Evolutionary conservation across 805 yeast species (phyloP).

Genomic region (Maudiozyma pseudohumilis): DNA sequence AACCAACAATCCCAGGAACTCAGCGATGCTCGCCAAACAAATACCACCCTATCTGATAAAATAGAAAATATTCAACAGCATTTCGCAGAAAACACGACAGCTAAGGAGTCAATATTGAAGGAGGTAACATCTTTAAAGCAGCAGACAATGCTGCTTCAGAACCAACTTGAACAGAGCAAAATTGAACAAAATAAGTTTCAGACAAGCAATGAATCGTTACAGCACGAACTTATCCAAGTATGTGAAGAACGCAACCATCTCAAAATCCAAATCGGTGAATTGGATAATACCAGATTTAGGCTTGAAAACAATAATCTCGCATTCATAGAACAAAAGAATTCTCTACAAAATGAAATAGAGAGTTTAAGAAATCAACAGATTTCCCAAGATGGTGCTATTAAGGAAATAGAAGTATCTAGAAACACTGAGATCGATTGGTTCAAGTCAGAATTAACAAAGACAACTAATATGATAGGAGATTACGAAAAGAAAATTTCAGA

Average conservation of each 20-base stretch:
- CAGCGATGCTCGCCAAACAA: no score
- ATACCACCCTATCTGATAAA: no score
- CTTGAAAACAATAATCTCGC: background rate
- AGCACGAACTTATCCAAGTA: background rate
- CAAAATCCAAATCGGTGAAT: background rate
- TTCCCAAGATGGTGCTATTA: background rate
- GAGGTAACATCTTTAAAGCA: no score
- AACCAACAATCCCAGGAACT: no score
- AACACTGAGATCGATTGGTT: slow-evolving; percentile 45
- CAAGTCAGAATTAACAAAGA: slow-evolving; percentile 50
- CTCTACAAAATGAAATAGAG: background rate
- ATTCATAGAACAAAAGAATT: background rate
- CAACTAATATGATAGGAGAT: slow-evolving; percentile 30
- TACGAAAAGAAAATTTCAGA: slow-evolving; percentile 18
- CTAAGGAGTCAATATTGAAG: no score
- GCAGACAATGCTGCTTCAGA: no score
- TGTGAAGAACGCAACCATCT: slow-evolving; percentile 1
- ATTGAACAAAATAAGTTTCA: background rate
- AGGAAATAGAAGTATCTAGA: slow-evolving; percentile 13
- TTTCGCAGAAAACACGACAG: no score
- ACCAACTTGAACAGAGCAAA: no score
- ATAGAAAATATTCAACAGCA: no score
- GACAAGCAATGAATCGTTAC: background rate
- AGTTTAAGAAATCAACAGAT: background rate
- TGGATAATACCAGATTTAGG: background rate